Evolutionary conservation across 2,329 filamentous ascomycete genomes (phyloP), one percentile per base, ranked within the genome.

Genomic region (Aspergillus brasiliensis): DNA sequence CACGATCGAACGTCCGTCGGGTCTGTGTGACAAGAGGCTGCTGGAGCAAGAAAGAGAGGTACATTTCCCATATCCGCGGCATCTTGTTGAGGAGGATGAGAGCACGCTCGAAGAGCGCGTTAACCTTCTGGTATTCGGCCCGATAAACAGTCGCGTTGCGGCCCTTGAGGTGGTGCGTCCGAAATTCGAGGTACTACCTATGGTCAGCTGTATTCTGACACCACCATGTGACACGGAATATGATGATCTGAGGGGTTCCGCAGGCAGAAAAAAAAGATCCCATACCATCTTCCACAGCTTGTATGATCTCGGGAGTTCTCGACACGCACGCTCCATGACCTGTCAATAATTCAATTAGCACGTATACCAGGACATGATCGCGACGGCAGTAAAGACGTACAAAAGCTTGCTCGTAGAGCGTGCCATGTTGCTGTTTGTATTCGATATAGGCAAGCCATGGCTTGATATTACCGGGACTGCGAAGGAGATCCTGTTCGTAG

Each of bases 1-100:
- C 93, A 60, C 92, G 88, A 78, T 99, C 94, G 78, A 99, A 99
- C 0, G 91, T 91, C 65, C 88, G 88, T 60, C 95, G 87, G 25
- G 92, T 96, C 59, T 88, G 83, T 7, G 94, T 97, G 62, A 99
- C 88, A 56, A 96, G 81, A n/a, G 95, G 95, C 75, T 99, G 95
- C 71, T 91, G 87, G 73, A 94, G 87, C 59, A 99, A 82, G 73
- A 99, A 98, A 51, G 85, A 85, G 63, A 99, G 87, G 75, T 97
- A 99, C 88, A 98, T 91, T 75, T 97, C 93, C 96, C 95, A 99
- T 73, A 99, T 95, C 67, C 88, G 86, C 23, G 96, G 95, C 95
- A 99, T 99, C 80, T 99, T 99, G 80, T 99, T 97, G 63, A 99
- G 85, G 42, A 99, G 83, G 60, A 97, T 91, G 54, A 99, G 81